A percentile compares a stretch with the other conserved stretches of the same genome.
Evolutionary conservation across 73 alveolate species (phyloP).

Genomic region (Loxodes magnus): DNA sequence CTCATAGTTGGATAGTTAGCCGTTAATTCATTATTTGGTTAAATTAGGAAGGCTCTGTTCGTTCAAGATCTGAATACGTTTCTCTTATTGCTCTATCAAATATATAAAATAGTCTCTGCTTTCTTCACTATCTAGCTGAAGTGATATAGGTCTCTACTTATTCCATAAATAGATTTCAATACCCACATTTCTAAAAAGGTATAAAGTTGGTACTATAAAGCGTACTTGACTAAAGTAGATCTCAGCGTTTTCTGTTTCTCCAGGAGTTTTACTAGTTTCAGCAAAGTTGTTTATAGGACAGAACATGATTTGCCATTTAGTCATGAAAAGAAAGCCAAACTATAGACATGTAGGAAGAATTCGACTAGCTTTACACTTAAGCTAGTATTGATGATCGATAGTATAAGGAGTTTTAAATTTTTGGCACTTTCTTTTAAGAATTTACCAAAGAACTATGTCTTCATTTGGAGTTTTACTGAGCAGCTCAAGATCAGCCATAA

Average conservation of each 20-base stretch:
- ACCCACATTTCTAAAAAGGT: not conserved
- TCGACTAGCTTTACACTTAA: too few relatives aligned
- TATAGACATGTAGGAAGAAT: constrained; percentile 7
- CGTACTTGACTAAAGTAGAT: not conserved
- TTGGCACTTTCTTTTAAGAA: too few relatives aligned
- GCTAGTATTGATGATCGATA: too few relatives aligned
- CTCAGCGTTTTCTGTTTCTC: not conserved
- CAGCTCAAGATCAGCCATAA: too few relatives aligned
- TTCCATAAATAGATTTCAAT: not conserved
- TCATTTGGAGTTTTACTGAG: too few relatives aligned
- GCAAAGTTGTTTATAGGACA: not conserved
- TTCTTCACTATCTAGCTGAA: constrained; percentile 11
- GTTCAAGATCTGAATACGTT: not conserved
- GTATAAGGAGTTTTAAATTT: too few relatives aligned
- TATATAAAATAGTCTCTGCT: constrained; percentile 1
- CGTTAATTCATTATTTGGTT: constrained; percentile 49
- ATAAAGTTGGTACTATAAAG: too few relatives aligned
- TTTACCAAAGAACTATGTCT: too few relatives aligned
- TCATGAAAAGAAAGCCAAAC: constrained; percentile 7
- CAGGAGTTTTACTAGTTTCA: constrained; percentile 1
- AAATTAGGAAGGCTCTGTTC: constrained; percentile 11
- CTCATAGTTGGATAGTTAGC: constrained; percentile 62
- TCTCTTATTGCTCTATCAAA: constrained; percentile 2
- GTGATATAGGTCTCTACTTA: not conserved
- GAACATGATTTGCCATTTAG: not conserved